Conservation (phyloP, 73 alveolate species). For the Blepharisma stoltei region DNA sequence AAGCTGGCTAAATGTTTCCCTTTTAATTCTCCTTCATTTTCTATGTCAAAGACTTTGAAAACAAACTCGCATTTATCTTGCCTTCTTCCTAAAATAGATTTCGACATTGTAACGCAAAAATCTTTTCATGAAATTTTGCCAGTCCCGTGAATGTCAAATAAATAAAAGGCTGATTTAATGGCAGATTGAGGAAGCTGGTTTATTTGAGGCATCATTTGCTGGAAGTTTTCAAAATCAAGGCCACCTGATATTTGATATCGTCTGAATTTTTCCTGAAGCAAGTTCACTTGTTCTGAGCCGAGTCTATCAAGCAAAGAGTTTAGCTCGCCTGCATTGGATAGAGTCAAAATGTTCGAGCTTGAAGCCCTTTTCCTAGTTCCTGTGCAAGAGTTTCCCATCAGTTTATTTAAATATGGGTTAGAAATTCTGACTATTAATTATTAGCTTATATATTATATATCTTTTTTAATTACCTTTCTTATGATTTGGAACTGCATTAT, state of each 20-base stretch:
- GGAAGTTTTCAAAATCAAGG: not conserved
- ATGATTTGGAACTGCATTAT: too few species aligned
- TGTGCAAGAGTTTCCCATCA: too few species aligned
- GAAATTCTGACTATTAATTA: too few species aligned
- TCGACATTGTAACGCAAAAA: slow-evolving; percentile 9
- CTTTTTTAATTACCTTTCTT: too few species aligned
- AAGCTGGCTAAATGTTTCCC: not conserved
- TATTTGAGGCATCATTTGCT: slow-evolving; percentile 10
- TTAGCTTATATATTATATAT: too few species aligned
- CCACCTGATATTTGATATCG: not conserved
- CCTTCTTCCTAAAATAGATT: not conserved
- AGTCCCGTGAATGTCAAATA: not conserved
- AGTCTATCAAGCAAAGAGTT: not conserved
- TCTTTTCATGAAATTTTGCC: not conserved
- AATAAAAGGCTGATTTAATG: not conserved
- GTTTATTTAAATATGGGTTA: too few species aligned
- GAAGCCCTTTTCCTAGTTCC: too few species aligned
- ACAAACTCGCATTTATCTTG: slow-evolving; percentile 18
- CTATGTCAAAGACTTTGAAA: not conserved
- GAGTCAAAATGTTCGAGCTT: too few species aligned
- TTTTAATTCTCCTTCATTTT: not conserved
- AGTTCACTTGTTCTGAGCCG: not conserved
- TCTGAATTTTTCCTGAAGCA: not conserved
- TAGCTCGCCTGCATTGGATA: too few species aligned
- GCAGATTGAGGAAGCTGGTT: not conserved